A percentile compares a stretch with the other conserved stretches of the same genome.
These are phyloP conservation scores for Cerioporus squamosus DNA, from an alignment of 1,284 basidiomycete species.

Conservation along the genomic window DNA sequence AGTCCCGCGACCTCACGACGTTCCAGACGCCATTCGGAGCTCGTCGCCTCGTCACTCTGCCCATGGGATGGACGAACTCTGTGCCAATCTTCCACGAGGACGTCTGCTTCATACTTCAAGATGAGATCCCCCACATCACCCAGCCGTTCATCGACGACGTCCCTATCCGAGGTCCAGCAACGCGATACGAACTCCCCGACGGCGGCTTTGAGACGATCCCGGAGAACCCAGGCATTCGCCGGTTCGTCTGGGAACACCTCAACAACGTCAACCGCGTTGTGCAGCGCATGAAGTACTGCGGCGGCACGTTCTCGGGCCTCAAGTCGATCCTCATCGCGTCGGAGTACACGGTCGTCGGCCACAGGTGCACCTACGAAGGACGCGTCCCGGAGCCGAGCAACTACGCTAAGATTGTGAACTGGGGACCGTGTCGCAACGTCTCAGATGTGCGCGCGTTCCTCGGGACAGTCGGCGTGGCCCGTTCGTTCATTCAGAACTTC, in stretches of 20 bases:
- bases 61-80: conserved; percentile 46
- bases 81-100: conserved; percentile 41
- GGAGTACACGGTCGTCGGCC: conserved; percentile 32
- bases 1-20: conserved; percentile 34
- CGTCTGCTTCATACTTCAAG: conserved; percentile 38
- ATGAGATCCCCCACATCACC: conserved; percentile 39
- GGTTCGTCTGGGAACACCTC: conserved; percentile 38
- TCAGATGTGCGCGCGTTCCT: conserved; percentile 30
- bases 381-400: conserved; percentile 25
- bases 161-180: conserved; percentile 28
- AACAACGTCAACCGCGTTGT: conserved; percentile 35
- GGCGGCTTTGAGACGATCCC: conserved; percentile 30
- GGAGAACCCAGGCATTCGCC: conserved; percentile 36
- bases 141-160: conserved; percentile 39
- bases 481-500: conserved; percentile 28
- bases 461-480: conserved; percentile 24
- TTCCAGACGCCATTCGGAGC: conserved; percentile 26
- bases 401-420: conserved; percentile 30
- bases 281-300: conserved; percentile 33
- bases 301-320: conserved; percentile 30
- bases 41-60: conserved; percentile 31
- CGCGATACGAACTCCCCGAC: conserved; percentile 22
- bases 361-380: conserved; percentile 31
- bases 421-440: conserved; percentile 21
- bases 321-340: conserved; percentile 17